phyloP scores from a whole-genome alignment of 257 asterid genomes.

The Jaltomata sinuosa region DNA sequence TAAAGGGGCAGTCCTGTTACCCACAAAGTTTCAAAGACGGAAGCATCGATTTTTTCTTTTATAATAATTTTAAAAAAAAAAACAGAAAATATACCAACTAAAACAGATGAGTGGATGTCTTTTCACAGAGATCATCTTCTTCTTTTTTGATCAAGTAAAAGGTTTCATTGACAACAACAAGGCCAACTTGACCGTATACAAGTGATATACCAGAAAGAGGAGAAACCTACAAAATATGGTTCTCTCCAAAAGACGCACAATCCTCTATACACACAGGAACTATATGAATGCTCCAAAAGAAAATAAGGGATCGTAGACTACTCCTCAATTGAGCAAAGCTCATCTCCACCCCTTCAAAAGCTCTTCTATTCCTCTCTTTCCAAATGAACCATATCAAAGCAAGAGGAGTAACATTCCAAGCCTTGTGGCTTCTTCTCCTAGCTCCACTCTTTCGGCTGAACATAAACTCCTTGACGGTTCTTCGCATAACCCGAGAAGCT shows the following conservation, averaged over 20 bases:
- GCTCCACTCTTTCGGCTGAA: too few relatives aligned
- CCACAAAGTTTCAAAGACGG: too few relatives aligned
- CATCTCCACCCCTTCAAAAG: background rate
- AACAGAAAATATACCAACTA: too few relatives aligned
- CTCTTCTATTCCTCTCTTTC: background rate
- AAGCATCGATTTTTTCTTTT: too few relatives aligned
- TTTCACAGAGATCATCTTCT: too few relatives aligned
- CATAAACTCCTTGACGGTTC: too few relatives aligned
- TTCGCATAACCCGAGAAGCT: background rate
- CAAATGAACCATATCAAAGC: background rate
- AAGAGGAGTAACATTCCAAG: background rate
- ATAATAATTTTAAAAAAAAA: too few relatives aligned
- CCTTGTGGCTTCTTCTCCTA: background rate
- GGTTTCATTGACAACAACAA: background rate
- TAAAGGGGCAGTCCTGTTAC: too few relatives aligned
- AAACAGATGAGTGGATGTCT: too few relatives aligned
- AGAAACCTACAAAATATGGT: background rate
- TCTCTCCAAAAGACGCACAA: background rate
- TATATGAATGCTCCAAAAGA: background rate
- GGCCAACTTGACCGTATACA: background rate
- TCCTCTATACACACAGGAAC: background rate
- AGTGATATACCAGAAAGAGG: background rate
- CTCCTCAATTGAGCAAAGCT: background rate
- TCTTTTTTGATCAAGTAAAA: background rate
- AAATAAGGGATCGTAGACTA: background rate